Base-by-base conservation (phyloP, 345 rosid species). In the Tarenaya hassleriana region DNA sequence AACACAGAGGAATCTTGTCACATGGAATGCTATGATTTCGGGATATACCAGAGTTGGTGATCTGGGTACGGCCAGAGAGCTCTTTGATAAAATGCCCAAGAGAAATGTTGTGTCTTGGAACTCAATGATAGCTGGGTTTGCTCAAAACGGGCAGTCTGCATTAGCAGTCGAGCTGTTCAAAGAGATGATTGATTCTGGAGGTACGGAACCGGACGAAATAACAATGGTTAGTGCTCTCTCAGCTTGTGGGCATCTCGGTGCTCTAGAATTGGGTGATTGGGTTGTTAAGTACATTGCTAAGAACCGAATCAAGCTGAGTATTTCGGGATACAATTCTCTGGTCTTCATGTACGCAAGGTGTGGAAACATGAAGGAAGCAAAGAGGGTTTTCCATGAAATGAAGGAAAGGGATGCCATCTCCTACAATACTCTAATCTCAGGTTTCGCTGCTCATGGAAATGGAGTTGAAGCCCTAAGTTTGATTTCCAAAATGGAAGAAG, bases 81-180 rank as follows among this genome's bases (percentile, higher is more conserved):
- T 71, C 45, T 79, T 74, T 45, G 60, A 69, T 69, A 51, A 53
- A 58, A 76, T 79, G 76, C 77, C 60, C 33, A 35, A 55, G 13
- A 58, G 68, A 34, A 69, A 76, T 61, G 64, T 60, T 44, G 76
- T 69, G 41, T 69, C 82, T 7, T 79, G 82, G 77, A 79, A 71
- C 61, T 61, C 82, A 16, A 69, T 74, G 76, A 73, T 79, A 47
- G 53, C 77, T 33, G 77, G 85, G 12, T 73, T 69, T 60, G 69
- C 77, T 38, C 79, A 76, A 46, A 76, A 71, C 31, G 81, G 81
- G 24, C 75, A 73, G n/a, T 75, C 79, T 10, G 58, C 41, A 19
- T 9, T 61, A 31, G 70, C 77, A 9, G 40, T 74, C 33, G 46
- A 62, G 29, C 68, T 76, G 33, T 65, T 79, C 41, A 41, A 20